Evolutionary conservation across 805 yeast species (phyloP).

Genomic region (Starmerella geochares): DNA sequence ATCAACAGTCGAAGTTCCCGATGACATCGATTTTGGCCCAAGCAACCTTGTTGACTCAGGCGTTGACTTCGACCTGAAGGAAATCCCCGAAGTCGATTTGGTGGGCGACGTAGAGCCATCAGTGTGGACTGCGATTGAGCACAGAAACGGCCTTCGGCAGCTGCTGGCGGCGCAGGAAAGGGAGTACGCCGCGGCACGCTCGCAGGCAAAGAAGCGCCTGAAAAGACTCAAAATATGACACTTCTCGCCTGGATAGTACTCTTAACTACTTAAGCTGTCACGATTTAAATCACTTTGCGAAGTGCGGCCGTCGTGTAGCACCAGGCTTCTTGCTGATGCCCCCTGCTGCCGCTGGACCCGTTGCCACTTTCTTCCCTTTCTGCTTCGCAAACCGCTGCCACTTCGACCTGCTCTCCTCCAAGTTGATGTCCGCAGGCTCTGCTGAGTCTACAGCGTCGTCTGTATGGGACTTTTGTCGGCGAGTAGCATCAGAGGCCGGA

Average conservation of each 20-base stretch:
- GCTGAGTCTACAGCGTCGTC: too few species aligned
- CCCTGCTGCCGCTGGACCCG: background rate
- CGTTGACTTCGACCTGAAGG: conserved; percentile 16
- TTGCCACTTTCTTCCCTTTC: background rate
- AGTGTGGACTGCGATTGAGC: conserved; percentile 24
- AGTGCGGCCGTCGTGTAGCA: background rate
- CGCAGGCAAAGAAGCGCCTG: conserved; percentile 20
- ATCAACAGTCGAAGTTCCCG: background rate
- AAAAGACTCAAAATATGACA: conserved; percentile 14
- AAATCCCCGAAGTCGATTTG: conserved; percentile 19
- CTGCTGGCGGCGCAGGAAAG: conserved; percentile 9
- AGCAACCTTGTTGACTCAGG: conserved; percentile 21
- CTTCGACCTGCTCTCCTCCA: background rate
- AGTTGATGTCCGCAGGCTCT: background rate
- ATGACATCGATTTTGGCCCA: background rate
- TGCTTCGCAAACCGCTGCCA: background rate
- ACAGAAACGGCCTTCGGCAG: conserved; percentile 11
- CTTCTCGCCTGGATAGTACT: too few species aligned
- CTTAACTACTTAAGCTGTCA: background rate
- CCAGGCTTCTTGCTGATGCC: background rate
- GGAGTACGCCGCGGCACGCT: conserved; percentile 17
- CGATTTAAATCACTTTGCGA: background rate
- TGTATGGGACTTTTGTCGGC: too few species aligned
- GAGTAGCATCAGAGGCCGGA: too few species aligned
- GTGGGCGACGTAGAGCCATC: conserved; percentile 24